Evolutionary conservation across 192 early-diverging fungal species (phyloP), one percentile per base, ranked within the genome.

Genomic region (Coemansia furcata): DNA sequence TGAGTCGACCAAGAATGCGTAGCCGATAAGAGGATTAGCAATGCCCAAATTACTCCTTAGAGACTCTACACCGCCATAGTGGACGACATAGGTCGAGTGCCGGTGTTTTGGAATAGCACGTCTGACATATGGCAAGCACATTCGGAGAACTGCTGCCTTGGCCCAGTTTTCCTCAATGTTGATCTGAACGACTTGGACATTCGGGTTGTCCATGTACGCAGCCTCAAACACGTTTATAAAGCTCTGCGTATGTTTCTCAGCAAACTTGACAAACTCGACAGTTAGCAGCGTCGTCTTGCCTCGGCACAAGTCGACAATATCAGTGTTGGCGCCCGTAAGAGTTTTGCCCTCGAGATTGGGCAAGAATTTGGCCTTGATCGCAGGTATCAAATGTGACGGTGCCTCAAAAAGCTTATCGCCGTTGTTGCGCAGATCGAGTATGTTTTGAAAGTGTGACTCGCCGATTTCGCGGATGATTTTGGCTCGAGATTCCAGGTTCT

Each of bases 141-240:
- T 33, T 15, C 60, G 50, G 37, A 85, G 62, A 44, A 81, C 70
- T 9, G 62, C 59, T 7, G 72, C 83, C 75, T 85, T 85, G 29
- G 73, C 72, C 69, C 65, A 74, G 49, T 85, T 85, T 65, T 85
- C 83, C 60, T 81, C 73, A 35, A 85, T 67, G n/a, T 85, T 80
- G 23, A 78, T 60, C 73, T 69, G 73, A 44, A 84, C 65, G 2
- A 80, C 71, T 52, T 84, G 82, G n/a, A 68, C 68, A 2, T 61
- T 47, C 15, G 60, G 59, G 7, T 33, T 33, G 36, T 29, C 82
- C 17, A 44, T 60, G 66, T 69, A 72, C 2, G 65, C 32, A n/a
- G 63, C 60, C 17, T 77, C 72, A 40, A 81, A 81, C 32, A 76
- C 63, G 21, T 57, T 44, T 19, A 76, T 70, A 50, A 63, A 81